Base-by-base conservation (phyloP, 805 yeast species). In the Blastobotrys robertii region DNA sequence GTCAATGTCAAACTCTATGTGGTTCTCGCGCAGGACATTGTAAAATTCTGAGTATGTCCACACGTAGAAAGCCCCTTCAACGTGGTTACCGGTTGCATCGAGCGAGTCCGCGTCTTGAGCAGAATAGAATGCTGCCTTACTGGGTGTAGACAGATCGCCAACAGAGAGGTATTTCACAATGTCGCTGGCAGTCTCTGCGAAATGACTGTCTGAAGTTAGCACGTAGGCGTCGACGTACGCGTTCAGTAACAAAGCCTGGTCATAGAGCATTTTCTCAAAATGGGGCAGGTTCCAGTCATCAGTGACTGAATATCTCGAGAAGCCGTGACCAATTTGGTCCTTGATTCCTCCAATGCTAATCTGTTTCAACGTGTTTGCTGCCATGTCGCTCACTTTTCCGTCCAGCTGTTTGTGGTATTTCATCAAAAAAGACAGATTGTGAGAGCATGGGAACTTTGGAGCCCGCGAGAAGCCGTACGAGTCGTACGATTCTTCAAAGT, bases 251-350 rank as follows among this genome's bases (percentile, higher is more conserved):
- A 57, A 48, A 1, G 65, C 63, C 45, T 65, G 69, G 35, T 63
- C 68, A 38, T 54, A 55, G 16, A 65, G 55, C 59, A 61, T 59
- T 45, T 66, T 66, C 38, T 63, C 66, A 49, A 66, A 63, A 36
- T 61, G 65, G 2, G 70, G 70, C 31, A 66, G 49, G 30, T 55
- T 55, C 69, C 69, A 65, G 42, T 65, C 69, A 2, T 54, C 55
- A 8, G 67, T 58, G 12, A 62, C 61, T 0, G 68, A 61, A 47
- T 63, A 64, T 22, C 65, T 40, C 15, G 62, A 50, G 40, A 63
- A 59, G 19, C 70, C 70, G 19, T 60, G 43, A 5, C 65, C 64
- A 8, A 66, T 41, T 35, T 57, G 64, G 47, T 65, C 70, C 37
- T 58, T 63, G 13, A 64, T 57, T 1, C 69, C 70, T 8, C 68